Conservation (phyloP, 768 basidiomycete genomes). For the Pleurotus eryngii region DNA sequence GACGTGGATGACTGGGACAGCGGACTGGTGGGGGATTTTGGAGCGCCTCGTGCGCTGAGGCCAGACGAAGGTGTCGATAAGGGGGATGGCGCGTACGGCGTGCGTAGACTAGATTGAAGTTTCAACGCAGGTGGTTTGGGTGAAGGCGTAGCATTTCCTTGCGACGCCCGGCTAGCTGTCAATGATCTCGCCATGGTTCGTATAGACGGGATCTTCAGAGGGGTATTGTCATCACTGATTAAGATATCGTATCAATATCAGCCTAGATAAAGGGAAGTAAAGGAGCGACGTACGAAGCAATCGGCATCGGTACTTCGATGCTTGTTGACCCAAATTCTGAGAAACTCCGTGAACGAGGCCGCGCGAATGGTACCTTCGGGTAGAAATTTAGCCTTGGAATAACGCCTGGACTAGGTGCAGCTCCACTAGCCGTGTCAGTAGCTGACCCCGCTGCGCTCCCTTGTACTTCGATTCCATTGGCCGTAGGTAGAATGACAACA, state of each 20-base stretch:
- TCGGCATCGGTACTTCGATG: constrained; percentile 25
- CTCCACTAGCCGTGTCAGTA: too few species aligned
- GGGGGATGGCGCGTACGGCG: constrained; percentile 36
- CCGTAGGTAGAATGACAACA: too few species aligned
- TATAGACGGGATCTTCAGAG: constrained; percentile 17
- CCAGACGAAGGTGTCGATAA: constrained; percentile 41
- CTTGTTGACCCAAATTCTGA: constrained; percentile 57
- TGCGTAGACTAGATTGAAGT: constrained; percentile 17
- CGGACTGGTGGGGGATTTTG: constrained; percentile 36
- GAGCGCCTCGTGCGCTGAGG: constrained; percentile 12
- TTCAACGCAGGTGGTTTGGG: constrained; percentile 20
- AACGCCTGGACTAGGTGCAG: constrained; percentile 11
- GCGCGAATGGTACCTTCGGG: constrained; percentile 45
- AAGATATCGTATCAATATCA: background rate
- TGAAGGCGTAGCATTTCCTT: constrained; percentile 11
- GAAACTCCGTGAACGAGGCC: constrained; percentile 77
- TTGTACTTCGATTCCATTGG: too few species aligned
- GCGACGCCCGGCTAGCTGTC: constrained; percentile 12
- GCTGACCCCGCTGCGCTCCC: too few species aligned
- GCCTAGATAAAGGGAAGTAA: background rate
- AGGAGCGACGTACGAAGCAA: constrained; percentile 26
- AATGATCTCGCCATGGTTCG: constrained; percentile 6
- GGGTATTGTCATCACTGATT: constrained; percentile 21
- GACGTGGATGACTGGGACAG: constrained; percentile 23
- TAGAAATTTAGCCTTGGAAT: constrained; percentile 65